A percentile compares a stretch with the other conserved stretches of the same genome.
Conservation (phyloP, 352 stramenopile genomes). For the Phytophthora cryptogea region DNA sequence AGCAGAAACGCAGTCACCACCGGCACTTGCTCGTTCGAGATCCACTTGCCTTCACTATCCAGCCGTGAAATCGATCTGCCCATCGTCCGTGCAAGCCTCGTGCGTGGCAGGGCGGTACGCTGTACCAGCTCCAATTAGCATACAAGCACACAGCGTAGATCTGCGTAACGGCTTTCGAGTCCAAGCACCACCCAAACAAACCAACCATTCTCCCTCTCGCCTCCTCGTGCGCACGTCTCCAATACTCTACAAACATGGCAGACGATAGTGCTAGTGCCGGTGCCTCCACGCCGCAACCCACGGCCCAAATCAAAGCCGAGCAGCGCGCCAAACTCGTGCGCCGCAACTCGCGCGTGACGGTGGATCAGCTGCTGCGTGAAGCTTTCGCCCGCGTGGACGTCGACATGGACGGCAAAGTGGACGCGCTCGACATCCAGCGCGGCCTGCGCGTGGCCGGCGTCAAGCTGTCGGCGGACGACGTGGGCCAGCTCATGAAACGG, state of each 20-base stretch:
- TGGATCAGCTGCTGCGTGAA: conserved; percentile 74
- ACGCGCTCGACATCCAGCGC: conserved; percentile 77
- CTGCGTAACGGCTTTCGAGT: conserved; percentile 17
- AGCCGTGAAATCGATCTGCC: background rate
- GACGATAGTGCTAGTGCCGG: conserved; percentile 10
- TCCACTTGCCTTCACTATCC: conserved; percentile 3
- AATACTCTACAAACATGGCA: conserved; percentile 9
- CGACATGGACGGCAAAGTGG: conserved; percentile 71
- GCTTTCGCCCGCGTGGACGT: conserved; percentile 77
- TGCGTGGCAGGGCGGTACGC: background rate
- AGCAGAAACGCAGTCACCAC: conserved; percentile 19
- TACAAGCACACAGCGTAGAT: conserved; percentile 25
- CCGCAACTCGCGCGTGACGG: conserved; percentile 78
- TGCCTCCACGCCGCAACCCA: background rate
- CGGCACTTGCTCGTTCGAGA: conserved; percentile 2
- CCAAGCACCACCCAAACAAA: conserved; percentile 32
- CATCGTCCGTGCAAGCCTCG: background rate
- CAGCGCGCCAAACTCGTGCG: conserved; percentile 60
- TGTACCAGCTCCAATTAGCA: conserved; percentile 21
- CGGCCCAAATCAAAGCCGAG: conserved; percentile 6
- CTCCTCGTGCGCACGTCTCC: background rate
- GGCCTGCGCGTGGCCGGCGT: conserved; percentile 66
- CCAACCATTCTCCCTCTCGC: conserved; percentile 15
- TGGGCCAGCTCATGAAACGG: conserved; percentile 59
- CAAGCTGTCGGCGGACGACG: conserved; percentile 62